These are phyloP conservation scores for Nicotiana undulata DNA, from an alignment of 257 asterid genomes.

Conservation along the genomic window DNA sequence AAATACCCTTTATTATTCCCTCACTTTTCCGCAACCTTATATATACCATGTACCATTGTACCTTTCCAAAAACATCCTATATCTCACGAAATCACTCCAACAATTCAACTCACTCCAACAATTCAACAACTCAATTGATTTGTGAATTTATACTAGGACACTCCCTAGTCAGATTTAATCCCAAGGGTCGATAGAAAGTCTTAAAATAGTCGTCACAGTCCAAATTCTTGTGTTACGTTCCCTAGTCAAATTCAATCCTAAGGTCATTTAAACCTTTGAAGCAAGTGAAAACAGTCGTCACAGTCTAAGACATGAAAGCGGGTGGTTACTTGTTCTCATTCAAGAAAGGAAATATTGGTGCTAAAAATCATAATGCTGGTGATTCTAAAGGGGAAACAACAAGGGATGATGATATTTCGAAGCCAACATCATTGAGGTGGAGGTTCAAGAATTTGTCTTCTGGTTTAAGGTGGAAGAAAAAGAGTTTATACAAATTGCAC, in stretches of 20 bases:
- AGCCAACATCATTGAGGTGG: conserved; percentile 28
- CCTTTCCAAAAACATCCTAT: neutral
- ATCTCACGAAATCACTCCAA: neutral
- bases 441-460: conserved; percentile 24
- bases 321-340: conserved; percentile 33
- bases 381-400: neutral
- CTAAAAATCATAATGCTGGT: neutral
- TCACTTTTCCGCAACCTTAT: neutral
- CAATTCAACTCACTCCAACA: neutral
- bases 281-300: too few relatives aligned
- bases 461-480: conserved; percentile 47
- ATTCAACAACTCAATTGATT: neutral
- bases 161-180: neutral
- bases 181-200: neutral
- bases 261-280: neutral
- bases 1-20: neutral
- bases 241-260: neutral
- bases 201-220: too few relatives aligned
- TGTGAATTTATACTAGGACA: too few relatives aligned
- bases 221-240: too few relatives aligned
- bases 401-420: neutral
- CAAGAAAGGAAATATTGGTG: conserved; percentile 25
- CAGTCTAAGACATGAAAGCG: conserved; percentile 33
- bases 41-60: neutral
- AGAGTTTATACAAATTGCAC: conserved; percentile 30